phyloP scores from a whole-genome alignment of 805 yeast species.

The Nakazawaea populi region DNA sequence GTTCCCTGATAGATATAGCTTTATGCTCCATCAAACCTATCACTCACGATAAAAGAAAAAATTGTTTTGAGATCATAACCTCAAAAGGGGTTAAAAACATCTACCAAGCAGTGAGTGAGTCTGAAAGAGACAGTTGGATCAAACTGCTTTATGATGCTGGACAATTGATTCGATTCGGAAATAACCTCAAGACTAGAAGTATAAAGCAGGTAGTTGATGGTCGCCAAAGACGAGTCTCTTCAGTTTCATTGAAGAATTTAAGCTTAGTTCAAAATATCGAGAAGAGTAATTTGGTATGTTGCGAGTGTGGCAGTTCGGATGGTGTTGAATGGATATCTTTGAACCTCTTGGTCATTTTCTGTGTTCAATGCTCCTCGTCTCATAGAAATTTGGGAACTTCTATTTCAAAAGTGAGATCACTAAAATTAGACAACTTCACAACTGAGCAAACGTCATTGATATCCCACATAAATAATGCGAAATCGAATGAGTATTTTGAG shows the following conservation, averaged over 20 bases:
- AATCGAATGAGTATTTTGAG: slow-evolving; percentile 60
- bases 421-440: slow-evolving; percentile 66
- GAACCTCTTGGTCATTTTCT: slow-evolving; percentile 63
- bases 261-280: slow-evolving; percentile 35
- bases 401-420: slow-evolving; percentile 69
- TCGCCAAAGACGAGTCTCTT: slow-evolving; percentile 25
- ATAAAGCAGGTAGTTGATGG: neutral
- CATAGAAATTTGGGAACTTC: slow-evolving; percentile 85
- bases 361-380: slow-evolving; percentile 84
- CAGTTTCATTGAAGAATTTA: slow-evolving; percentile 26
- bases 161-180: slow-evolving; percentile 20
- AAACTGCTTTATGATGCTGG: slow-evolving; percentile 53
- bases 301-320: slow-evolving; percentile 66
- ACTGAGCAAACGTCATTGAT: slow-evolving; percentile 56
- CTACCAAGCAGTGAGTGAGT: slow-evolving; percentile 68
- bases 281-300: slow-evolving; percentile 59
- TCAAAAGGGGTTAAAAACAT: slow-evolving; percentile 59
- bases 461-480: slow-evolving; percentile 42
- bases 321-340: slow-evolving; percentile 86
- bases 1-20: slow-evolving; percentile 65
- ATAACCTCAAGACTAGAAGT: neutral
- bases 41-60: slow-evolving; percentile 38
- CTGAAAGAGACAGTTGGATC: slow-evolving; percentile 67
- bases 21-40: slow-evolving; percentile 55
- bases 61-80: slow-evolving; percentile 73